Evolutionary conservation across 192 early-diverging fungal genomes (phyloP).

Genomic region (Rhizophagus sp.): DNA sequence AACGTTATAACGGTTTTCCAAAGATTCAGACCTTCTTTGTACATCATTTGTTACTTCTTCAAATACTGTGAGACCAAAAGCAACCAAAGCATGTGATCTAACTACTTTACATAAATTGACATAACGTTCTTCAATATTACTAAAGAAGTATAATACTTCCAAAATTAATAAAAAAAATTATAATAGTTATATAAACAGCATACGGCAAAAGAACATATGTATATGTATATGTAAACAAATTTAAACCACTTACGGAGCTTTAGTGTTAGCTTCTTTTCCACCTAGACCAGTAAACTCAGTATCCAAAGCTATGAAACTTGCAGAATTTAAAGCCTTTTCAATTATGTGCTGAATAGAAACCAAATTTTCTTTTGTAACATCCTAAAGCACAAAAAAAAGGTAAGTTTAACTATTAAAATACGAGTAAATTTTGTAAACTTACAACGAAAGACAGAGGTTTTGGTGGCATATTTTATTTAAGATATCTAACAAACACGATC

Average conservation of each 20-base stretch:
- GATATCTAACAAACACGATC: no score
- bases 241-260: slow-evolving; percentile 36
- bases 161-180: slow-evolving; percentile 25
- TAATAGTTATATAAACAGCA: slow-evolving; percentile 40
- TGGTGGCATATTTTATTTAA: neutral
- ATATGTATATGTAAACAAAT: neutral
- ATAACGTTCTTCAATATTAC: slow-evolving; percentile 85
- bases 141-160: slow-evolving; percentile 29
- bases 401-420: neutral
- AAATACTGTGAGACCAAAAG: slow-evolving; percentile 82
- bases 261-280: slow-evolving; percentile 35
- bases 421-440: neutral
- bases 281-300: slow-evolving; percentile 91
- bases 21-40: neutral
- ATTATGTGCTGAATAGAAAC: slow-evolving; percentile 47
- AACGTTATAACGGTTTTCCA: slow-evolving; percentile 40
- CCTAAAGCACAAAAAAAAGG: slow-evolving; percentile 38
- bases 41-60: slow-evolving; percentile 23
- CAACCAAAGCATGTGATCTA: slow-evolving; percentile 74
- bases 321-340: slow-evolving; percentile 45
- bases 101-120: slow-evolving; percentile 69
- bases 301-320: slow-evolving; percentile 83
- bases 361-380: slow-evolving; percentile 69
- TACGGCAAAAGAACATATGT: slow-evolving; percentile 30
- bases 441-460: neutral